Conservation (phyloP, 2,329 filamentous ascomycete species). For the Alternaria solani region DNA sequence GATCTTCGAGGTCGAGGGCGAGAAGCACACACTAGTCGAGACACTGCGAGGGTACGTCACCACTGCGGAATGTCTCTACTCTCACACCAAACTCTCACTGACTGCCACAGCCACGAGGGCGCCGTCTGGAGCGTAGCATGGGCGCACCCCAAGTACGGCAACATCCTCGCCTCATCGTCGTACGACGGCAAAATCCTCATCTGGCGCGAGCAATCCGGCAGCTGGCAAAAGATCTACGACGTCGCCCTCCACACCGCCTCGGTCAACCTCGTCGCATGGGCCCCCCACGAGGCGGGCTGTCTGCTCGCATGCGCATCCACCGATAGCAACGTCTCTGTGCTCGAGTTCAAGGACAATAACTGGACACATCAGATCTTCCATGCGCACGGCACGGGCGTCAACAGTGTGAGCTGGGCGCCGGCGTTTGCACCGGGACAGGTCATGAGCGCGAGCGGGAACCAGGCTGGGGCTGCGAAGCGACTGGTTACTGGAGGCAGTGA, state of each 20-base stretch:
- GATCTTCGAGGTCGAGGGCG: constrained; percentile 97
- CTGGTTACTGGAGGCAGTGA: constrained; percentile 97
- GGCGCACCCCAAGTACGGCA: constrained; percentile 97
- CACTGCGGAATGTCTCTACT: not conserved
- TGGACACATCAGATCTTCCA: constrained; percentile 90
- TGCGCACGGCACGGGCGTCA: constrained; percentile 92
- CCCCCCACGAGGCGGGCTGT: constrained; percentile 95
- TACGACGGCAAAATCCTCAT: constrained; percentile 99
- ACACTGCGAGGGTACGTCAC: constrained; percentile 85
- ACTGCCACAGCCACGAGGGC: constrained; percentile 80
- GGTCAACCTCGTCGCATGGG: constrained; percentile 97
- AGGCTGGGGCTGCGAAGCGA: constrained; percentile 67
- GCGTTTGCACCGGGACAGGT: constrained; percentile 84
- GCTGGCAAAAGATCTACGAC: constrained; percentile 83
- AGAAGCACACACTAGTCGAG: constrained; percentile 86
- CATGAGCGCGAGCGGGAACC: constrained; percentile 71
- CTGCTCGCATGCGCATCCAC: constrained; percentile 93
- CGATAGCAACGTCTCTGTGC: constrained; percentile 89
- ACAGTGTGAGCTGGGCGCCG: constrained; percentile 95
- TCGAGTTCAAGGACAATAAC: constrained; percentile 96
- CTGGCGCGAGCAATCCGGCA: constrained; percentile 81
- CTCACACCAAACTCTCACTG: constrained; percentile 1
- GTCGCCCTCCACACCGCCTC: constrained; percentile 93
- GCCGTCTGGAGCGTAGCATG: constrained; percentile 98
- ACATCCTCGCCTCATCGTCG: constrained; percentile 91